Conservation (phyloP, 192 early-diverging fungal genomes). For the Oehlia diaphana region DNA sequence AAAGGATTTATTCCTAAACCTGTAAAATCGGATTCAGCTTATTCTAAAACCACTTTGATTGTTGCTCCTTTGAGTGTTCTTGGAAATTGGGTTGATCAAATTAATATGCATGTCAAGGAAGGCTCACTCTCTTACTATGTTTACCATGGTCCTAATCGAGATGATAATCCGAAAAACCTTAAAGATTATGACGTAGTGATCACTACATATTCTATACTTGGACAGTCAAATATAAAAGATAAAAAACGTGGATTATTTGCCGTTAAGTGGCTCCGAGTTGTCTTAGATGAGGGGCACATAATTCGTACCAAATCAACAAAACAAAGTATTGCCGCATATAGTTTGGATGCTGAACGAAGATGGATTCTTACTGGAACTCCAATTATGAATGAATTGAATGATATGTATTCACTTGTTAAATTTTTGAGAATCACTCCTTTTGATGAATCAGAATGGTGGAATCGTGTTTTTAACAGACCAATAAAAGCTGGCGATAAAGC, state of each 20-base stretch:
- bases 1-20: not conserved
- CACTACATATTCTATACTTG: not conserved
- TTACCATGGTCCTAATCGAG: conserved; percentile 45
- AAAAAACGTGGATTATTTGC: conserved; percentile 8
- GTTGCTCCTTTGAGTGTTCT: conserved; percentile 54
- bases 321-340: conserved; percentile 53
- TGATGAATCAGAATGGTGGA: conserved; percentile 73
- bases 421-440: conserved; percentile 80
- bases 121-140: conserved; percentile 41
- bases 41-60: conserved; percentile 43
- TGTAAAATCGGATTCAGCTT: not conserved
- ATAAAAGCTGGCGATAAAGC: conserved; percentile 59
- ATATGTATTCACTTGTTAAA: conserved; percentile 85
- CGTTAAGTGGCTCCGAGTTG: conserved; percentile 76
- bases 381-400: conserved; percentile 80
- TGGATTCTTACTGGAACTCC: conserved; percentile 81
- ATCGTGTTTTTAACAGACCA: conserved; percentile 71
- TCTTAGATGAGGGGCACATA: conserved; percentile 83
- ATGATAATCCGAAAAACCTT: conserved; percentile 25
- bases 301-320: conserved; percentile 54
- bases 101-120: conserved; percentile 41
- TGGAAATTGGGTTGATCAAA: conserved; percentile 56
- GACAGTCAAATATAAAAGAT: not conserved
- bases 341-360: conserved; percentile 54
- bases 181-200: conserved; percentile 12